Evolutionary conservation across 345 rosid genomes (phyloP), one percentile per base, ranked within the genome.

Genomic region (Murraya paniculata): DNA sequence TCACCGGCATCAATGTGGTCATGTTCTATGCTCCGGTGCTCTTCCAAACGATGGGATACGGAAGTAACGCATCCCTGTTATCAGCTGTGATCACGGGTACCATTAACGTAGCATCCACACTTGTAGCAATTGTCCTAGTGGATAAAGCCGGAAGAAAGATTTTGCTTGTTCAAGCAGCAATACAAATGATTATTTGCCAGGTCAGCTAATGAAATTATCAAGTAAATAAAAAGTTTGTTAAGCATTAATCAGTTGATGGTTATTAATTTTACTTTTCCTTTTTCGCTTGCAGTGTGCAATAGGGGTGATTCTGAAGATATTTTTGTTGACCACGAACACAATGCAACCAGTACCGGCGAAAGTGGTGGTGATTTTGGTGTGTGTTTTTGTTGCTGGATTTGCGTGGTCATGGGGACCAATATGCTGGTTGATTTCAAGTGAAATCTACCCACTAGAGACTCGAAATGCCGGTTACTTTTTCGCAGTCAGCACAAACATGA

Each of bases 361-460:
- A 31, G n/a, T 62, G 5, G 89, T 91, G 67, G 83, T 89, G 22
- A 28, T 75, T 19, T 71, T 90, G 24, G 81, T 91, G 25, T 82
- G 91, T 71, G 31, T 86, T 31, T 90, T 85, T 71, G 82, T 91
- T 55, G 76, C 85, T 62, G 92, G 87, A 28, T 91, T 89, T 74
- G 96, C 93, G 2, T 91, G 96, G 96, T 91, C 96, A 22, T 91
- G 96, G 93, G 96, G 93, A 2, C 96, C 96, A 16, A 55, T 91
- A 2, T 87, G 89, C 56, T 91, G 96, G 96, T 64, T 91, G 21
- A 88, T 91, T 70, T 86, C 96, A 0, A 91, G 93, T 36, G 96
- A 90, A 73, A 89, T 81, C 53, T 91, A 86, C 79, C 91, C 92
- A 0, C 35, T 91, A 4, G 91, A 91, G 78, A 84, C 86, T 21